A percentile compares a stretch with the other conserved stretches of the same genome.
Evolutionary conservation across 495 filamentous ascomycete genomes (phyloP).

Genomic region (Penicillium pulvis): DNA sequence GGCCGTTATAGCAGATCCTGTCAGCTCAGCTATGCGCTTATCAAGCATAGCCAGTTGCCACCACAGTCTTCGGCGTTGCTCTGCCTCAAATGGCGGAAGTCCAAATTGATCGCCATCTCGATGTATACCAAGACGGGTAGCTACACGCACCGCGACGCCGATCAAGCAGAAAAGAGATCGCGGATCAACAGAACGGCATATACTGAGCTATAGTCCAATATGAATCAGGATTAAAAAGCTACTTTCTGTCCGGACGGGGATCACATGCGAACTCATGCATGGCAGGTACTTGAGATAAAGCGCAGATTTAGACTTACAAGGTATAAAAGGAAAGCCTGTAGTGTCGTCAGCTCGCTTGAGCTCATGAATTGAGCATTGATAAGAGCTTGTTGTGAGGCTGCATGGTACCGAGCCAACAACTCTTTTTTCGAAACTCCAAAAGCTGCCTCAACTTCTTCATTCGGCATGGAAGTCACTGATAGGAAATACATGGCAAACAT

Average conservation of each 20-base stretch:
- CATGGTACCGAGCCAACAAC: conserved; percentile 64
- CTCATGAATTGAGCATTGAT: conserved; percentile 67
- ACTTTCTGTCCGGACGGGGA: not conserved
- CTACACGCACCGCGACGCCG: conserved; percentile 68
- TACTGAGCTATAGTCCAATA: conserved; percentile 27
- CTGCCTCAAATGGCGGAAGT: conserved; percentile 67
- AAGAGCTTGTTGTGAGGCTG: conserved; percentile 68
- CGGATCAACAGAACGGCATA: conserved; percentile 55
- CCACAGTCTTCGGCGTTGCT: conserved; percentile 70
- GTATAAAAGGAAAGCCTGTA: conserved; percentile 72
- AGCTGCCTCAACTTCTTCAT: conserved; percentile 19
- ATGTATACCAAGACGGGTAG: conserved; percentile 54
- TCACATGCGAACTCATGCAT: not conserved
- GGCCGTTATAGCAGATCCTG: conserved; percentile 62
- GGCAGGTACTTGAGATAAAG: too few species aligned
- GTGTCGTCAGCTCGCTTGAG: conserved; percentile 62
- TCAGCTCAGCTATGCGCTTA: conserved; percentile 62
- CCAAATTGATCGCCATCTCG: conserved; percentile 61
- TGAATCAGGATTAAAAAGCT: not conserved
- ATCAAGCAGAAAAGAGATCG: conserved; percentile 58
- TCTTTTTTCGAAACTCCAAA: conserved; percentile 13
- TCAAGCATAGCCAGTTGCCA: conserved; percentile 71
- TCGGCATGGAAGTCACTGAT: conserved; percentile 60
- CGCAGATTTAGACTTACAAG: conserved; percentile 33
- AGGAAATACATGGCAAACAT: conserved; percentile 76